Evolutionary conservation across 768 basidiomycete species (phyloP), one percentile per base, ranked within the genome.

Genomic region (Asterophora parasitica): DNA sequence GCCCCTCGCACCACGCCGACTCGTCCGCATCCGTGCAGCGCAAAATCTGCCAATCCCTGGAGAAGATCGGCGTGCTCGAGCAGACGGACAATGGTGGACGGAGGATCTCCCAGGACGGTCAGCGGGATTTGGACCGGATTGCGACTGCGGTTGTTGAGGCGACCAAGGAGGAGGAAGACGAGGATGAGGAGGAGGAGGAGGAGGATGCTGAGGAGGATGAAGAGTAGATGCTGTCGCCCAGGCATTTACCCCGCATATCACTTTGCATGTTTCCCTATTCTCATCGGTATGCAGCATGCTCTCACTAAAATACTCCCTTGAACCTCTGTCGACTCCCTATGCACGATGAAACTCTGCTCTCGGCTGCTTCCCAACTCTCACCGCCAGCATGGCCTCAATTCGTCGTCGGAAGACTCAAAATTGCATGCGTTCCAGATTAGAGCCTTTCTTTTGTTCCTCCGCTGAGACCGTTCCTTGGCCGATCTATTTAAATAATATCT

Each of bases 11-110:
- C 76, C 95, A 97, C 74, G 83, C 79, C 48, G 78, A 88, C 64
- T 79, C 83, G 19, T 92, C 94, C 35, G 78, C 85, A 46, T 85
- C 85, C 48, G 89, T 97, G 42, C 92, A 97, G 71, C 88, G 94
- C 65, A 93, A 89, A 73, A 74, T 97, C 58, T 92, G 94, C 74
- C 95, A 99, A 74, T 83, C 92, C 38, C 77, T 98, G 59, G 95
- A 97, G 80, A 96, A 95, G 80, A 97, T 99, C 63, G 94, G 94
- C 62, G 96, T 98, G 50, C 78, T 98, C 61, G 96, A 98, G 75
- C 79, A 86, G 72, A 82, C 88, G 51, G 83, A 88, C 36, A 92
- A 94, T 63, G 96, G 95, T 59, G 95, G 95, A 53, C 84, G 96
- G 62, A 83, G 90, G 74, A 95, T 98, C 67, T 85, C 83, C 65